These are phyloP conservation scores for Ilyonectria destructans DNA, from an alignment of 2,329 filamentous ascomycete genomes.

Conservation along the genomic window DNA sequence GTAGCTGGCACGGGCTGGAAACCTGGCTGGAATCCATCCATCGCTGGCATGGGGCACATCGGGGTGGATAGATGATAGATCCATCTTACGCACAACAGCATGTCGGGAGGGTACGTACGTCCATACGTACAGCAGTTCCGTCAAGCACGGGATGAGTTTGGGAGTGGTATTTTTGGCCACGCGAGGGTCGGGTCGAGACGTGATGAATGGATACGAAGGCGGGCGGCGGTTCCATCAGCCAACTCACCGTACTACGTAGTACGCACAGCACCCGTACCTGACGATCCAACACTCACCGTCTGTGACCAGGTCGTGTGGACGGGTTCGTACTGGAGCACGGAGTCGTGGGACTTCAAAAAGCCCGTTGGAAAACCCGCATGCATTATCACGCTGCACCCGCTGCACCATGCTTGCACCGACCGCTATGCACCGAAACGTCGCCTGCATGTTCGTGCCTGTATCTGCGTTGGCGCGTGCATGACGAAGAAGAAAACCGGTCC, in stretches of 20 bases:
- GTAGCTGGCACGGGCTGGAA: constrained; percentile 21
- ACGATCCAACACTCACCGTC: constrained; percentile 2
- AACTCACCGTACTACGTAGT: background rate
- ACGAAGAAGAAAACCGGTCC: background rate
- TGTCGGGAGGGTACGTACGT: background rate
- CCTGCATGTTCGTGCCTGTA: constrained; percentile 22
- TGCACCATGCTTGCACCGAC: constrained; percentile 14
- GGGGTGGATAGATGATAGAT: constrained; percentile 15
- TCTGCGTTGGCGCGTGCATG: constrained; percentile 20
- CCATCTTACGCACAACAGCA: background rate
- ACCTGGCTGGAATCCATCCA: constrained; percentile 26
- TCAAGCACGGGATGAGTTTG: constrained; percentile 6
- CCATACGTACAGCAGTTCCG: background rate
- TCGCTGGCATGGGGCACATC: constrained; percentile 14
- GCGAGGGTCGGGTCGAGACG: background rate
- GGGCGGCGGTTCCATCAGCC: background rate
- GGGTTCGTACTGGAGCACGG: constrained; percentile 16
- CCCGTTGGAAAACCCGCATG: constrained; percentile 10
- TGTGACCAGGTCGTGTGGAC: background rate
- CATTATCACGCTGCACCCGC: constrained; percentile 27
- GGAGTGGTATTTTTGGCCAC: background rate
- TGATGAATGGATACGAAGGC: constrained; percentile 25
- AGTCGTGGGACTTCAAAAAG: background rate
- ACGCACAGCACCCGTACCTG: background rate
- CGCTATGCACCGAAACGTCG: constrained; percentile 20